phyloP scores from a whole-genome alignment of 306 rosid species.

The Leucaena leucocephala region DNA sequence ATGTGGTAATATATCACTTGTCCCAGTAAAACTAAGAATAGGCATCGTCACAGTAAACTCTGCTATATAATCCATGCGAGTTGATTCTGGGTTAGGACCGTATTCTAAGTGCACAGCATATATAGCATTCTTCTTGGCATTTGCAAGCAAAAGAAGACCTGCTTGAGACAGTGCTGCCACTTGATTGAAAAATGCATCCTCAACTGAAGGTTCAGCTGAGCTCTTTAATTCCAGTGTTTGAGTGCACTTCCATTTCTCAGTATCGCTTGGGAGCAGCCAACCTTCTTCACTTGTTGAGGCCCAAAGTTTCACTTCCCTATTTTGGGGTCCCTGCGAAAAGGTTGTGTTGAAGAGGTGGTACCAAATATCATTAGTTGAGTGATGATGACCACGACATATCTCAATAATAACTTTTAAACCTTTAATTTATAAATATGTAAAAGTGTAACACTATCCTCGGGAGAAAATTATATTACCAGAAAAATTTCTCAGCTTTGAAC shows the following conservation, averaged over 20 bases:
- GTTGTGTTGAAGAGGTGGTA: conserved; percentile 14
- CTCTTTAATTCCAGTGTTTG: conserved; percentile 88
- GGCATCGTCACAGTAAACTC: conserved; percentile 97
- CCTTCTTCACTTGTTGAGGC: conserved; percentile 87
- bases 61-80: conserved; percentile 90
- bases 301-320: conserved; percentile 96
- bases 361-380: conserved; percentile 28
- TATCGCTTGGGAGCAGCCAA: conserved; percentile 88
- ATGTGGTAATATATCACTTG: conserved; percentile 76
- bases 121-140: conserved; percentile 98
- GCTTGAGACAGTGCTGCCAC: conserved; percentile 86
- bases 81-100: conserved; percentile 79
- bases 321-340: conserved; percentile 73
- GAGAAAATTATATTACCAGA: conserved; percentile 25
- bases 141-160: conserved; percentile 96
- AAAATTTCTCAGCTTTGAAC: not conserved
- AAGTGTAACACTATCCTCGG: not conserved
- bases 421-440: not conserved
- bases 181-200: conserved; percentile 95
- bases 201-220: conserved; percentile 70
- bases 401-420: not conserved
- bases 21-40: conserved; percentile 94
- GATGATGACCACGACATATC: not conserved
- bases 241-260: conserved; percentile 89
- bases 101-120: conserved; percentile 92